phyloP scores from a whole-genome alignment of 768 basidiomycete species.

The Sarcodon aspratus region DNA sequence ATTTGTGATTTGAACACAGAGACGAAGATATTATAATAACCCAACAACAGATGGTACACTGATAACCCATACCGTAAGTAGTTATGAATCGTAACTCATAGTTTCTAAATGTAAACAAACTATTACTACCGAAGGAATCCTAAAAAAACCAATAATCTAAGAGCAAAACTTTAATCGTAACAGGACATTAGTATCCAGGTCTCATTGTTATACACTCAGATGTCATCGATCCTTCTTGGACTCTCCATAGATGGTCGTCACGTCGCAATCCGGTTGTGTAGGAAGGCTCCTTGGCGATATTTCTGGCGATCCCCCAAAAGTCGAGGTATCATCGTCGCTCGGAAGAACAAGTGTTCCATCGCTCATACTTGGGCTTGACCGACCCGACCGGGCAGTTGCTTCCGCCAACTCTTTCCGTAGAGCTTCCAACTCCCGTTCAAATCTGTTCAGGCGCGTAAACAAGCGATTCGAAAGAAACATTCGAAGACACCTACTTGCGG shows the following conservation, averaged over 20 bases:
- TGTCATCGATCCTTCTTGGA: slow-evolving; percentile 21
- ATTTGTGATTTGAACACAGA: too few relatives aligned
- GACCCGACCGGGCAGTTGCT: slow-evolving; percentile 39
- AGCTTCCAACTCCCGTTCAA: slow-evolving; percentile 86
- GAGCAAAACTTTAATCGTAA: too few relatives aligned
- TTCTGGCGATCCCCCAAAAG: slow-evolving; percentile 25
- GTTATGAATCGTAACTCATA: background rate
- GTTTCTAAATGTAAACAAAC: too few relatives aligned
- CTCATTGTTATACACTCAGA: too few relatives aligned
- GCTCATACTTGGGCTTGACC: slow-evolving; percentile 32
- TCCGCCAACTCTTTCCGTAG: slow-evolving; percentile 86
- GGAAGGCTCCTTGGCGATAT: slow-evolving; percentile 15
- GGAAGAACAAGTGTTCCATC: slow-evolving; percentile 10
- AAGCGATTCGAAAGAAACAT: background rate
- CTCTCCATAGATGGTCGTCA: slow-evolving; percentile 2
- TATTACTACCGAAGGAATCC: too few relatives aligned
- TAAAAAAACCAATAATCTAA: too few relatives aligned
- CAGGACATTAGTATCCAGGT: too few relatives aligned
- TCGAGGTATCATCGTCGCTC: slow-evolving; percentile 32
- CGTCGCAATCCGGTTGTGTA: background rate
- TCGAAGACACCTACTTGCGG: slow-evolving; percentile 60
- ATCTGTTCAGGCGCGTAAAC: slow-evolving; percentile 33
- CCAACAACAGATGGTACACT: background rate
- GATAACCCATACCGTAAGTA: background rate
- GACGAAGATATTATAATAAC: too few relatives aligned